Evolutionary conservation across 176 grass and related monocot species (phyloP).

Genomic region (Oryza longistaminata): DNA sequence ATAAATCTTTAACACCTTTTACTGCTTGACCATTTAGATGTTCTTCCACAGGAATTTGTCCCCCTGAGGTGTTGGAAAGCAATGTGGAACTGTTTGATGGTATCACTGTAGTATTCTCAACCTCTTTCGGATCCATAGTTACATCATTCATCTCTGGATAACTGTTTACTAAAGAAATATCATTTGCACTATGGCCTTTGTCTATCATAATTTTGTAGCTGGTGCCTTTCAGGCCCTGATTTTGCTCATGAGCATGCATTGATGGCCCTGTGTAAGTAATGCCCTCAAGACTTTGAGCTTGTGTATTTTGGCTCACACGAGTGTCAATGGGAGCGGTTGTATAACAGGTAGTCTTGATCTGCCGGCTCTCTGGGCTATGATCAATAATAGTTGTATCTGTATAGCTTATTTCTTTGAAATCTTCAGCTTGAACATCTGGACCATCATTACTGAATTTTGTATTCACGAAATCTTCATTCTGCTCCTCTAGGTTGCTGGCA

Average conservation of each 20-base stretch:
- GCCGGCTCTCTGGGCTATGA: background rate
- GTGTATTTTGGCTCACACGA: background rate
- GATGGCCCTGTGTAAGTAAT: slow-evolving; percentile 19
- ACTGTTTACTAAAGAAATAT: slow-evolving; percentile 25
- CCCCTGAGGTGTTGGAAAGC: slow-evolving; percentile 28
- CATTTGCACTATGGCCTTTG: slow-evolving; percentile 1
- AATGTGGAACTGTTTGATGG: slow-evolving; percentile 25
- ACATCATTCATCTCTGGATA: slow-evolving; percentile 23
- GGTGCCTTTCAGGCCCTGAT: slow-evolving; percentile 23
- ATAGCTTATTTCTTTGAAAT: background rate
- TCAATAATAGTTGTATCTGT: slow-evolving; percentile 4
- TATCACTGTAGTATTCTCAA: background rate
- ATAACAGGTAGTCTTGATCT: slow-evolving; percentile 17
- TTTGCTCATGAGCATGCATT: slow-evolving; percentile 2
- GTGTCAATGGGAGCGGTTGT: background rate
- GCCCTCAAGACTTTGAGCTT: slow-evolving; percentile 25
- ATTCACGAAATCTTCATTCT: slow-evolving; percentile 21
- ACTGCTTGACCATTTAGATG: slow-evolving; percentile 27
- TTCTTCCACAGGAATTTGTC: slow-evolving; percentile 19
- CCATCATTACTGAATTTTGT: slow-evolving; percentile 10
- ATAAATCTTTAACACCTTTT: slow-evolving; percentile 33
- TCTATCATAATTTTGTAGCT: slow-evolving; percentile 3
- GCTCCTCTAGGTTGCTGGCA: background rate
- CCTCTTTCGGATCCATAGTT: slow-evolving; percentile 13
- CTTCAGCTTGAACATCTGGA: slow-evolving; percentile 9